phyloP scores from a whole-genome alignment of 768 basidiomycete species.

The Boletellus sp. region DNA sequence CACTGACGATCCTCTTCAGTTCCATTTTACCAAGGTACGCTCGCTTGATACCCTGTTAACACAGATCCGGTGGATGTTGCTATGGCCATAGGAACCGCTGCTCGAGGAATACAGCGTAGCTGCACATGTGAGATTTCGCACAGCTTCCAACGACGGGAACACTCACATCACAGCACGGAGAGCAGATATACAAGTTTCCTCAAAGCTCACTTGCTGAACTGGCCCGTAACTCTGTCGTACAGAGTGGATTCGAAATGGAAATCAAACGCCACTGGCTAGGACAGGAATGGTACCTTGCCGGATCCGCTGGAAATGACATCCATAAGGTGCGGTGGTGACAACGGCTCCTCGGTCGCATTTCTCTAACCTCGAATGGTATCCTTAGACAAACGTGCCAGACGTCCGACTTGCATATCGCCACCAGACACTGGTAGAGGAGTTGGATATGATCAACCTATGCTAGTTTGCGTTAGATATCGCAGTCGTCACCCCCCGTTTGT shows the following conservation, averaged over 20 bases:
- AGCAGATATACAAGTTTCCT: constrained; percentile 91
- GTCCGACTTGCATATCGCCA: constrained; percentile 89
- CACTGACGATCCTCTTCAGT: constrained; percentile 93
- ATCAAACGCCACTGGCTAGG: constrained; percentile 96
- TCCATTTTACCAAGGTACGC: constrained; percentile 93
- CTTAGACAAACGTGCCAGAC: constrained; percentile 94
- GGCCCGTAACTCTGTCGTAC: constrained; percentile 95
- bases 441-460: constrained; percentile 56
- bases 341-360: neutral
- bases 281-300: constrained; percentile 88
- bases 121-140: constrained; percentile 65
- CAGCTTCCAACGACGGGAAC: neutral
- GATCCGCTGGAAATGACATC: constrained; percentile 92
- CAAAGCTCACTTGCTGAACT: constrained; percentile 94
- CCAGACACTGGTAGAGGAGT: constrained; percentile 82
- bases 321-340: constrained; percentile 77
- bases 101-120: constrained; percentile 98
- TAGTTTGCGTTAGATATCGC: constrained; percentile 1
- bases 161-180: neutral
- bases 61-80: neutral
- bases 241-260: constrained; percentile 99
- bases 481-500: neutral
- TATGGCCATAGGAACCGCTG: constrained; percentile 68
- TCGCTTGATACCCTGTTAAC: neutral
- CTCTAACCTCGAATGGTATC: constrained; percentile 2